Evolutionary conservation across 2,329 filamentous ascomycete genomes (phyloP).

Genomic region (Stromatinia cepivora): DNA sequence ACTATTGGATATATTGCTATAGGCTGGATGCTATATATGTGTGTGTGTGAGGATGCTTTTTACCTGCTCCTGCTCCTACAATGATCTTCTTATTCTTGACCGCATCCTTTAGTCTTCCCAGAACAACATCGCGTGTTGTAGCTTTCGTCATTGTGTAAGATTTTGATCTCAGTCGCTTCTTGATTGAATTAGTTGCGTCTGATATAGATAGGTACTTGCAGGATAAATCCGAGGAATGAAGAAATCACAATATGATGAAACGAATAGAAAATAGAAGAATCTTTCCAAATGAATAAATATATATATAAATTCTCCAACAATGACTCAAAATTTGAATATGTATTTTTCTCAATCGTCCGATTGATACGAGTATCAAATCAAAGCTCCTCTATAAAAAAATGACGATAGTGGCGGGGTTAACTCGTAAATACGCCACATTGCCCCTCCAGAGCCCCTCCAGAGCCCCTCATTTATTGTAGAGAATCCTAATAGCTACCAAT

Average conservation of each 20-base stretch:
- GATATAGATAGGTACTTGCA: no score
- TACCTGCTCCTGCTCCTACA: constrained; percentile 65
- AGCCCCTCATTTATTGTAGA: background rate
- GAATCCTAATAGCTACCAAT: background rate
- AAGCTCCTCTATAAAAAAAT: background rate
- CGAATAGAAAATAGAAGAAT: background rate
- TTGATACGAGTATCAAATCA: background rate
- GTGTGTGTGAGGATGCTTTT: background rate
- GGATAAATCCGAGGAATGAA: background rate
- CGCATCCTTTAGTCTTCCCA: constrained; percentile 54
- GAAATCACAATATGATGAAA: background rate
- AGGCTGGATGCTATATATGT: background rate
- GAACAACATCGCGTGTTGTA: constrained; percentile 56
- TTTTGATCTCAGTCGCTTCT: background rate
- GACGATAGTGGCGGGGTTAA: background rate
- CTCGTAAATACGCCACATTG: background rate
- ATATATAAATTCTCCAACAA: background rate
- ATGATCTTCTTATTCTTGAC: constrained; percentile 58
- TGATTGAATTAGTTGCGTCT: background rate
- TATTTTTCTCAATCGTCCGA: background rate
- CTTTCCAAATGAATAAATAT: background rate
- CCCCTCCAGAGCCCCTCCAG: background rate
- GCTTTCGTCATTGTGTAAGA: constrained; percentile 55
- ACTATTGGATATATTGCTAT: no score
- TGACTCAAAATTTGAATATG: background rate